A percentile compares a stretch with the other conserved stretches of the same genome.
phyloP scores from a whole-genome alignment of 176 grass and related monocot species.

The Tillandsia fasciculata region DNA sequence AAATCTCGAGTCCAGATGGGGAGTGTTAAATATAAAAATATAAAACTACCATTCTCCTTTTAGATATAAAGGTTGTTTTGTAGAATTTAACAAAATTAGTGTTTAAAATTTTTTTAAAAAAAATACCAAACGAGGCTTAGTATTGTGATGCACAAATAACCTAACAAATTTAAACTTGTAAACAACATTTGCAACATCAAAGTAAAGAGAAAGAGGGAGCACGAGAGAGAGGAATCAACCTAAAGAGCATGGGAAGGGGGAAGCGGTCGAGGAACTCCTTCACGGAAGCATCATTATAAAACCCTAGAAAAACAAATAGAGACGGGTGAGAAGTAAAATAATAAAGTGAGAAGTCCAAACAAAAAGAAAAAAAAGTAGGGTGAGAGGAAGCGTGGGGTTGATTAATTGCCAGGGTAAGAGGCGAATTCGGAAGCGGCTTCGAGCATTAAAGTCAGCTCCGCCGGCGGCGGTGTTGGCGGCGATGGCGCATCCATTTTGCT shows the following conservation, averaged over 20 bases:
- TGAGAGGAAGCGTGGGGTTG: background rate
- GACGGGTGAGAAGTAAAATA: background rate
- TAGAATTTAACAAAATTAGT: too few relatives aligned
- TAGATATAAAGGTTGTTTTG: too few relatives aligned
- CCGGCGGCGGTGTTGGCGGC: constrained; percentile 11
- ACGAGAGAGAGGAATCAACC: constrained; percentile 23
- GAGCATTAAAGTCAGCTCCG: constrained; percentile 39
- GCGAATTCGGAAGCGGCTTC: constrained; percentile 60
- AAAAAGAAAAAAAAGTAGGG: background rate
- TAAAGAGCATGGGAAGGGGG: constrained; percentile 51
- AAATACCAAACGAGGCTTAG: too few relatives aligned
- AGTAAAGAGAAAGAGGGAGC: background rate
- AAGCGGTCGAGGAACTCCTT: constrained; percentile 71
- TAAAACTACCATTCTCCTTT: too few relatives aligned
- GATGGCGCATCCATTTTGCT: background rate
- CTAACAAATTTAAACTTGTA: too few relatives aligned
- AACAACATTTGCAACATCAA: background rate
- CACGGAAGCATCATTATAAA: constrained; percentile 51
- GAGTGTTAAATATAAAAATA: too few relatives aligned
- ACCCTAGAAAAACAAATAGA: constrained; percentile 27
- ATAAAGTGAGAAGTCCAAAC: background rate
- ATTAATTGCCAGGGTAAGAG: constrained; percentile 61
- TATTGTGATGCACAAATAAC: too few relatives aligned
- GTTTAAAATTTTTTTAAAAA: too few relatives aligned
- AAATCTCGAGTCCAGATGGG: too few relatives aligned